Evolutionary conservation across 225 moss, liverwort and hornwort genomes (phyloP).

Genomic region (Pleurozium schreberi): DNA sequence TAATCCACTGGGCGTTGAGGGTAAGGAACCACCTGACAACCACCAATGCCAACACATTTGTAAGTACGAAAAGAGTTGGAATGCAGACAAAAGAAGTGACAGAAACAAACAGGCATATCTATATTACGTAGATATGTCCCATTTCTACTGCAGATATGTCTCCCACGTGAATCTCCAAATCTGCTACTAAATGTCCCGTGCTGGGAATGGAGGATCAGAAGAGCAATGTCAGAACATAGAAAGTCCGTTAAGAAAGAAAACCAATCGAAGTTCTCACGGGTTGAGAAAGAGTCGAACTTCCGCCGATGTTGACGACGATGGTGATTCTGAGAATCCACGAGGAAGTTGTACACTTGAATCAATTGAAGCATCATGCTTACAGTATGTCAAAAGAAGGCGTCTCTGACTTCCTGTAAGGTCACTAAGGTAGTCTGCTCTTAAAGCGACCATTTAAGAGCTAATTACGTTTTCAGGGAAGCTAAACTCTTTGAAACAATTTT

Average conservation of each 20-base stretch:
- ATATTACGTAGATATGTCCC: neutral
- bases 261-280: neutral
- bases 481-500: too few species aligned
- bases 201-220: neutral
- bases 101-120: neutral
- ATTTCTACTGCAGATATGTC: neutral
- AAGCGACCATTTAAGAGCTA: too few species aligned
- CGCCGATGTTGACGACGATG: neutral
- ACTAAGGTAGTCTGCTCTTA: too few species aligned
- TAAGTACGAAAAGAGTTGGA: neutral
- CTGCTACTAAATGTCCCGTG: neutral
- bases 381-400: neutral
- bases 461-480: too few species aligned
- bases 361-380: neutral
- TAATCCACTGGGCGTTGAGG: slow-evolving; percentile 85
- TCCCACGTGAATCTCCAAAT: neutral
- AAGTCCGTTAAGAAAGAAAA: neutral
- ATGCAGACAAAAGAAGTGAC: neutral
- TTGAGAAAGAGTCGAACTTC: neutral
- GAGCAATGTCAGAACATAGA: neutral
- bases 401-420: neutral
- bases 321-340: neutral
- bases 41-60: neutral
- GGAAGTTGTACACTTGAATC: neutral
- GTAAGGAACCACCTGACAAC: slow-evolving; percentile 53